A percentile compares a stretch with the other conserved stretches of the same genome.
Evolutionary conservation across 306 rosid species (phyloP).

Genomic region (Astragalus glycyphyllos): DNA sequence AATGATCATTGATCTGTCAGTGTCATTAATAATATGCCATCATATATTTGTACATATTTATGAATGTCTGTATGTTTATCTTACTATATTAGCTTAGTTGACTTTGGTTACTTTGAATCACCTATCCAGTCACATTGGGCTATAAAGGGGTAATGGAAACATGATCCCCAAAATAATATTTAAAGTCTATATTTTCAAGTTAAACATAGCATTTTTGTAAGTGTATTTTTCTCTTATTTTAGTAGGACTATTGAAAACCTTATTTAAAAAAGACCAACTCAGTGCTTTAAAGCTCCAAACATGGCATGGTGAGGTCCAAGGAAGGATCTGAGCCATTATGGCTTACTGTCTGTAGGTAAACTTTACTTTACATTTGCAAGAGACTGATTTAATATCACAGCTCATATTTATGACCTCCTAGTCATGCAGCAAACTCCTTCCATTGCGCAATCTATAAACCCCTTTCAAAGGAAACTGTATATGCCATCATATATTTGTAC

Average conservation of each 20-base stretch:
- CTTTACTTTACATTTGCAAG: not conserved
- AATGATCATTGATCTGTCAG: slow-evolving; percentile 29
- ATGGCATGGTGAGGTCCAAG: not conserved
- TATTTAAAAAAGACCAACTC: not conserved
- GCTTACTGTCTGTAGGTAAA: not conserved
- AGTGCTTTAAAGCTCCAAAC: not conserved
- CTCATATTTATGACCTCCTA: not conserved
- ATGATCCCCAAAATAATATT: not conserved
- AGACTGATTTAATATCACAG: not conserved
- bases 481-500: not conserved
- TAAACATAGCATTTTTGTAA: not conserved
- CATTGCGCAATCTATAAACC: no score
- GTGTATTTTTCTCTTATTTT: not conserved
- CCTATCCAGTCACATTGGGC: not conserved
- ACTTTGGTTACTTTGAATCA: slow-evolving; percentile 19
- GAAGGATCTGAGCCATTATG: not conserved
- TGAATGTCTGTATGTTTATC: not conserved
- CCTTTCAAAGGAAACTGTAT: no score
- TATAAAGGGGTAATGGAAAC: not conserved
- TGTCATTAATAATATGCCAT: slow-evolving; percentile 24
- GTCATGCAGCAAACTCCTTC: not conserved
- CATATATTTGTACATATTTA: not conserved
- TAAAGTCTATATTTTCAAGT: no score
- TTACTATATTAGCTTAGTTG: slow-evolving; percentile 22
- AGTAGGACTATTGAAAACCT: slow-evolving; percentile 1